Evolutionary conservation across 148 eudicot species (phyloP).

Genomic region (Gaultheria prostrata): DNA sequence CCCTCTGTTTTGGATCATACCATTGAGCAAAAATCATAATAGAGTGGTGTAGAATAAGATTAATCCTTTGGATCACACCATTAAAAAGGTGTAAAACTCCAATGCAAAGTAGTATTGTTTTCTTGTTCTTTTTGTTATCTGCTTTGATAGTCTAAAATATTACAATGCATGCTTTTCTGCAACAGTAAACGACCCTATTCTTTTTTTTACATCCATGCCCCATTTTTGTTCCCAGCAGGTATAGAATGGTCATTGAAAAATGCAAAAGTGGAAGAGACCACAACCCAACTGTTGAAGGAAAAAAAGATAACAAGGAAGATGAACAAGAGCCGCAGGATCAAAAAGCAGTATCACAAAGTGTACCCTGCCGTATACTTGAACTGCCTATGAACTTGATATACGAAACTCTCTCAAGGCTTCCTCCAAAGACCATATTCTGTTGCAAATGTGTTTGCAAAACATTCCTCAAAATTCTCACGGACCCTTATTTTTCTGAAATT

Average conservation of each 20-base stretch:
- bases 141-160: background rate
- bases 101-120: background rate
- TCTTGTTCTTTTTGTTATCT: background rate
- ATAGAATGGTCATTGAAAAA: slow-evolving; percentile 3
- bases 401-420: slow-evolving; percentile 32
- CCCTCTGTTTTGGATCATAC: background rate
- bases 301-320: background rate
- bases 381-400: slow-evolving; percentile 20
- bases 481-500: slow-evolving; percentile 28
- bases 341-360: background rate
- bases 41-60: background rate
- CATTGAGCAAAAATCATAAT: background rate
- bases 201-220: background rate
- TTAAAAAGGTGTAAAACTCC: background rate
- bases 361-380: slow-evolving; percentile 20
- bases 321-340: slow-evolving; percentile 2
- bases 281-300: background rate
- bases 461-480: slow-evolving; percentile 28
- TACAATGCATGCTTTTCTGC: background rate
- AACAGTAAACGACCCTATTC: background rate
- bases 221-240: background rate
- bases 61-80: background rate
- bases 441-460: slow-evolving; percentile 33
- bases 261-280: background rate
- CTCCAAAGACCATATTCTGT: slow-evolving; percentile 22